Conservation (phyloP, 495 filamentous ascomycete genomes). For the Haplographium delicatum region DNA sequence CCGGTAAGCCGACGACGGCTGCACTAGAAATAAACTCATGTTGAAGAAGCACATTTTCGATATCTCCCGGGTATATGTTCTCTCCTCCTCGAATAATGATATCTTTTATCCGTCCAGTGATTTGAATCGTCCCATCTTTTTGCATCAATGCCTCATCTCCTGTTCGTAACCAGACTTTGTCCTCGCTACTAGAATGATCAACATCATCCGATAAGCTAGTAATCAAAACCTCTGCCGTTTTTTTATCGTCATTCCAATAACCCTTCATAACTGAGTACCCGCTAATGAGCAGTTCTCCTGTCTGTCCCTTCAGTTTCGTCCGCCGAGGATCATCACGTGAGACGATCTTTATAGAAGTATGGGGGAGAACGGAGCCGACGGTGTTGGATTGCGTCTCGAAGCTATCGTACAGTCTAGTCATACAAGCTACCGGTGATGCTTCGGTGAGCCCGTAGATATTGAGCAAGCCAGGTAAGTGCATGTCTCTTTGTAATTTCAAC, state of each 20-base stretch:
- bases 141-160: slow-evolving; percentile 66
- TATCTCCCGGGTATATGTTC: slow-evolving; percentile 64
- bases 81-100: slow-evolving; percentile 54
- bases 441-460: not conserved
- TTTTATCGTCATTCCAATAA: slow-evolving; percentile 68
- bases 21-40: slow-evolving; percentile 46
- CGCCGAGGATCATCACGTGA: not conserved
- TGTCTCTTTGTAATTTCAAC: no score
- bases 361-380: not conserved
- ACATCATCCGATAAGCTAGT: no score
- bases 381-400: not conserved
- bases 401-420: not conserved
- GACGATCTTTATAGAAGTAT: not conserved
- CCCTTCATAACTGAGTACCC: slow-evolving; percentile 64
- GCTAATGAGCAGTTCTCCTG: slow-evolving; percentile 62
- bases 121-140: slow-evolving; percentile 54
- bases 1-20: slow-evolving; percentile 57
- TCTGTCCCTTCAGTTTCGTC: not conserved
- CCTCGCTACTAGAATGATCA: slow-evolving; percentile 51
- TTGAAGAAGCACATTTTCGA: slow-evolving; percentile 57
- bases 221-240: slow-evolving; percentile 57
- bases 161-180: slow-evolving; percentile 60
- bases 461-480: no score
- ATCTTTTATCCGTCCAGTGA: slow-evolving; percentile 60
- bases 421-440: not conserved